A percentile compares a stretch with the other conserved stretches of the same genome.
Evolutionary conservation across 2,329 filamentous ascomycete genomes (phyloP).

Genomic region (Aplosporella prunicola): DNA sequence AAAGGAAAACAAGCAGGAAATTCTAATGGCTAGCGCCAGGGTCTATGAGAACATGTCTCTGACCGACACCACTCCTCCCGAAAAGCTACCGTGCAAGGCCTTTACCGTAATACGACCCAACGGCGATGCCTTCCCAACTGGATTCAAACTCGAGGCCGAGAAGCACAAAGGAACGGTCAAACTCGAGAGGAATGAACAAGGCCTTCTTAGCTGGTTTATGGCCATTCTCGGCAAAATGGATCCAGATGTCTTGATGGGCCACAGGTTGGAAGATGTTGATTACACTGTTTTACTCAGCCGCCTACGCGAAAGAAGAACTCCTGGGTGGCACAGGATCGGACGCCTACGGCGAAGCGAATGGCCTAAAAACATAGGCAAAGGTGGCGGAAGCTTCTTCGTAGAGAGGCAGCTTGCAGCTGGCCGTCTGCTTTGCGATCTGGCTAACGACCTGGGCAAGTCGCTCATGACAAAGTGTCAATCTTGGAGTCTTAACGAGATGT

Average conservation of each 20-base stretch:
- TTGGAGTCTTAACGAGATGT: constrained; percentile 98
- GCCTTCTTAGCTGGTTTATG: constrained; percentile 79
- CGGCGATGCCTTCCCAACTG: constrained; percentile 66
- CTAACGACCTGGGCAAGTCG: constrained; percentile 94
- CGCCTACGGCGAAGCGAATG: constrained; percentile 74
- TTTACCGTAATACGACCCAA: constrained; percentile 86
- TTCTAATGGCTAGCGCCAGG: constrained; percentile 80
- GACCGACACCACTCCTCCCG: constrained; percentile 76
- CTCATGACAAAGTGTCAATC: constrained; percentile 96
- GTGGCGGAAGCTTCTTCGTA: constrained; percentile 82
- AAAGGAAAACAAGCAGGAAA: constrained; percentile 93
- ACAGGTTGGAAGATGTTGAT: constrained; percentile 94
- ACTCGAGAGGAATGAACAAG: constrained; percentile 72
- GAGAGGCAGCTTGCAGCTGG: constrained; percentile 86
- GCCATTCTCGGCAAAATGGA: constrained; percentile 81
- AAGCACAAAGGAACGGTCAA: constrained; percentile 70
- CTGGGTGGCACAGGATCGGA: constrained; percentile 89
- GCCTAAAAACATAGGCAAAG: constrained; percentile 78
- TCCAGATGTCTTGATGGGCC: constrained; percentile 86
- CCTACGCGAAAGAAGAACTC: constrained; percentile 80
- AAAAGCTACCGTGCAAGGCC: constrained; percentile 78
- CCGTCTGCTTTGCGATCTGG: constrained; percentile 83
- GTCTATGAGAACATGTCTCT: constrained; percentile 87
- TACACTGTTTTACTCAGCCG: constrained; percentile 84
- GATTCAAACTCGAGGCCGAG: constrained; percentile 70